These are phyloP conservation scores for Mucor indicus DNA, from an alignment of 371 early-diverging fungal species.

Conservation along the genomic window DNA sequence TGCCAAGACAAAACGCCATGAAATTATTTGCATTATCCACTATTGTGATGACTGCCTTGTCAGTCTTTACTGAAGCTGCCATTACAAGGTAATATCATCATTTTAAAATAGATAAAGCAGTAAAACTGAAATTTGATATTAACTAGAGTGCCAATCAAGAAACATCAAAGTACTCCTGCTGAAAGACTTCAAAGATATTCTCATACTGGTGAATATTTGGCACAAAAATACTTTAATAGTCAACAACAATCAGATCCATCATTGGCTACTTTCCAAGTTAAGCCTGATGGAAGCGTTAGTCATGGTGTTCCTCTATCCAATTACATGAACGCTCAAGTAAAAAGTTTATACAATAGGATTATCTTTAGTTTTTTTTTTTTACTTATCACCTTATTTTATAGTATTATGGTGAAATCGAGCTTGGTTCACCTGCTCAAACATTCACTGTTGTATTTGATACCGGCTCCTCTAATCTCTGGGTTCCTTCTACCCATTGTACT, in stretches of 20 bases:
- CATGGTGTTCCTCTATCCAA: conserved; percentile 88
- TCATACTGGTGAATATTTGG: conserved; percentile 57
- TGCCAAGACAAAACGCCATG: conserved; percentile 12
- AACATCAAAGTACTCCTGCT: conserved; percentile 59
- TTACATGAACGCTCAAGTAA: conserved; percentile 93
- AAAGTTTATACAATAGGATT: too few species aligned
- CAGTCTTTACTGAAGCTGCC: conserved; percentile 24
- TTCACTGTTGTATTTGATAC: conserved; percentile 97
- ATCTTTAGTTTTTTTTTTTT: neutral
- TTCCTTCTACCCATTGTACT: conserved; percentile 90
- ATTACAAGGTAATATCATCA: conserved; percentile 29
- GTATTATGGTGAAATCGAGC: conserved; percentile 83
- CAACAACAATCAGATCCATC: conserved; percentile 35
- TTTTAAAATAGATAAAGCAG: neutral
- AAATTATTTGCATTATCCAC: conserved; percentile 30
- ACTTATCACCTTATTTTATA: conserved; percentile 13
- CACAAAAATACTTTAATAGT: conserved; percentile 77
- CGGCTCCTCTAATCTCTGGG: conserved; percentile 95
- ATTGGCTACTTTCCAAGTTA: conserved; percentile 14
- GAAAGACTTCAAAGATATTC: conserved; percentile 63
- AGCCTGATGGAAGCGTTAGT: conserved; percentile 56
- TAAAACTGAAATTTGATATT: neutral
- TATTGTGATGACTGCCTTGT: conserved; percentile 15
- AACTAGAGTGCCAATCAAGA: conserved; percentile 71
- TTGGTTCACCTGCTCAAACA: conserved; percentile 87